These are phyloP conservation scores for Lepidium aucheri DNA, from an alignment of 345 rosid species.

Conservation along the genomic window DNA sequence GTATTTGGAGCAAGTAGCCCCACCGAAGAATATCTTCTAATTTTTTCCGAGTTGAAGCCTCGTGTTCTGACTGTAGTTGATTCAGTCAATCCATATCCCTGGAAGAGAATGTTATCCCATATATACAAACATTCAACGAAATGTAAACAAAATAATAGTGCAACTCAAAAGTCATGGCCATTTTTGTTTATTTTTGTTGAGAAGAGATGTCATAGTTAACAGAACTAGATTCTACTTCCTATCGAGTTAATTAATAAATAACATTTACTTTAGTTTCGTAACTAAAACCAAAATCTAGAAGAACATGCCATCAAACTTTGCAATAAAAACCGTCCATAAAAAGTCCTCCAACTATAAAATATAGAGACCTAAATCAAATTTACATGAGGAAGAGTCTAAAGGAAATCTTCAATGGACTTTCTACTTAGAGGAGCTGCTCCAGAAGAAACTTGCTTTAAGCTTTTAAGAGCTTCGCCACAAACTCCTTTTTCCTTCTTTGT, in stretches of 20 bases:
- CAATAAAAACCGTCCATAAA: background rate
- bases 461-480: constrained; percentile 35
- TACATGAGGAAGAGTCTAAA: constrained; percentile 45
- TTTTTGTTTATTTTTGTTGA: background rate
- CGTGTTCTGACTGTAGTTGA: constrained; percentile 81
- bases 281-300: background rate
- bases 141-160: background rate
- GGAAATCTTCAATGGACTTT: constrained; percentile 47
- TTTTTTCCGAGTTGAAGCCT: constrained; percentile 44
- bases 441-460: constrained; percentile 73
- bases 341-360: background rate
- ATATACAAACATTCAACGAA: background rate
- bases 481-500: constrained; percentile 31
- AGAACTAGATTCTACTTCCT: background rate
- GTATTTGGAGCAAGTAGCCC: constrained; percentile 82
- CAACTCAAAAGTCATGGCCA: background rate
- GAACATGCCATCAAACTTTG: background rate
- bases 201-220: background rate
- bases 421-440: constrained; percentile 71
- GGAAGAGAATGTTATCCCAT: background rate
- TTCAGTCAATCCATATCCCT: constrained; percentile 96
- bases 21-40: constrained; percentile 43
- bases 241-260: background rate
- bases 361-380: constrained; percentile 71
- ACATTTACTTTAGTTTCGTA: background rate